Base-by-base conservation (phyloP, 2,329 filamentous ascomycete species). In the Keithomyces neogunnii region DNA sequence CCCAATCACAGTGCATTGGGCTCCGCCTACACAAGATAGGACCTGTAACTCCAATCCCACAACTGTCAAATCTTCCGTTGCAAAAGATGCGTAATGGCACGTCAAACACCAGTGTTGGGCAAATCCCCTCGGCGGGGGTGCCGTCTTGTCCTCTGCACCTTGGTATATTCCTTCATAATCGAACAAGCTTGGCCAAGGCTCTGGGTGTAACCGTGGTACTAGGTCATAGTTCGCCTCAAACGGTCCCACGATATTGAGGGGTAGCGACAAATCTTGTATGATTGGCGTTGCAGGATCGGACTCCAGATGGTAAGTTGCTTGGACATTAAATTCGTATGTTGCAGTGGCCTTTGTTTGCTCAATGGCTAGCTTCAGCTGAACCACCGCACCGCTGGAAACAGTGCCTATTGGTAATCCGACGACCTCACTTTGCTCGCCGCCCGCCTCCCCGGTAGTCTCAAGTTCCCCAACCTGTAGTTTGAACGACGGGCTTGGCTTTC, bases 151-250 rank as follows among this genome's bases (percentile, higher is more conserved):
- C 31, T 70, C 67, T 5, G 59, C 56, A 1, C 57, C 54, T 6
- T 68, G 65, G 28, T 67, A 65, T 3, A 80, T 60, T 11, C 70
- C 71, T 28, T 82, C 77, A 19, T 79, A 72, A 49, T 83, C 77
- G 66, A 97, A 99, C 60, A 95, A 84, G 64, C 85, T 90, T 1
- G 93, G 91, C 92, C 93, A 99, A 2, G 82, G 75, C 47, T 86
- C 84, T 0, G 78, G 68, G 65, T 96, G 86, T 3, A 96, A 74
- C 8, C 86, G 80, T 9, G 93, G 90, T 10, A 85, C 77, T 55
- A 97, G 82, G 55, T 95, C 89, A 66, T 95, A 96, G 61, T 88
- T 93, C 13, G 90, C 88, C 69, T 96, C 90, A 60, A 99, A 97
- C 0, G 92, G 89, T 47, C 83, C 85, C 50, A 89, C 82, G 51